Base-by-base conservation (phyloP, 306 rosid species). In the Quercus wislizeni region DNA sequence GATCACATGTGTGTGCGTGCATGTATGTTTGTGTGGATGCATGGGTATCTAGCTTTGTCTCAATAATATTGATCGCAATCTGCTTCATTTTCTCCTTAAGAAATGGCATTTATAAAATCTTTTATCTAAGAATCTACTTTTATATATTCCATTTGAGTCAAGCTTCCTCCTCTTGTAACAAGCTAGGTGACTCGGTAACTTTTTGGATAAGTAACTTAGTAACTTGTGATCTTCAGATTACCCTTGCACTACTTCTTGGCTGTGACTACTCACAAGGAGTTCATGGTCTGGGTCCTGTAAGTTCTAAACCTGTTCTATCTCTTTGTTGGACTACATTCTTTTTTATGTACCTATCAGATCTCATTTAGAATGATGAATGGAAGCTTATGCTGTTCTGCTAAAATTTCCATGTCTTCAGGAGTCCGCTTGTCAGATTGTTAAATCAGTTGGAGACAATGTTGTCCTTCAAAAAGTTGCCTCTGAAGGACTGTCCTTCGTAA, bases 161-260 rank as follows among this genome's bases (percentile, higher is more conserved):
- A 74, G 67, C 52, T 72, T 83, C 59, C 59, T 46, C 74, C 49
- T 25, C 25, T 56, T 30, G 70, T 77, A 61, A 76, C 80, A 62
- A 73, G 59, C 69, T 76, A 31, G 63, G 62, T 90, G 80, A 78
- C 57, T 69, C 17, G 13, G 69, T 79, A 64, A 74, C 73, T 77
- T 77, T 49, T 49, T 49, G 54, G 54, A 49, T 49, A 49, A 49
- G 68, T 90, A 78, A 78, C 57, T 69, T 17, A n/a, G 72, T 79
- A 64, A 74, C 77, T 77, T 77, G 74, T 82, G 77, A 78, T 85
- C 72, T 82, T 78, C 91, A 93, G 97, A 89, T 91, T 84, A 79
- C 92, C 68, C 92, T 93, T 55, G 92, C 92, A 69, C 80, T 93
- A 77, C 86, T 91, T 88, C 91, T 93, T 76, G 97, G 97, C 73